A percentile compares a stretch with the other conserved stretches of the same genome.
Conservation (phyloP, 768 basidiomycete genomes). For the Auriscalpium vulgare region DNA sequence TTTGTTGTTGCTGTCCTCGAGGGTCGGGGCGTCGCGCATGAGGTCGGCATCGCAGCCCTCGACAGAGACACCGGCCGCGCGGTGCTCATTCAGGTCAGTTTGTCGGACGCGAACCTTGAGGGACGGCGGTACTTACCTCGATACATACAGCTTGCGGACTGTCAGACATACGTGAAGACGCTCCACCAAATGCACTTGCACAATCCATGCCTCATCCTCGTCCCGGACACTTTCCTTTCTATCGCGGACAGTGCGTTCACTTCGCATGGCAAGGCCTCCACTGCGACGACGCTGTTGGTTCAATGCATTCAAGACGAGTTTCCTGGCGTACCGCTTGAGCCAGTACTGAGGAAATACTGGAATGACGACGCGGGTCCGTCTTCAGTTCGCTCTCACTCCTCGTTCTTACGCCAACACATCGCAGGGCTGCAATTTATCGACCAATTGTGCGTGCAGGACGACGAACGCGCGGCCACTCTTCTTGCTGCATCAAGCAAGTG, state of each 20-base stretch:
- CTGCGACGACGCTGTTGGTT: constrained; percentile 54
- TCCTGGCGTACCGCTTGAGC: constrained; percentile 55
- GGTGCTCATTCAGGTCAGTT: constrained; percentile 66
- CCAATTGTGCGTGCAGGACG: constrained; percentile 72
- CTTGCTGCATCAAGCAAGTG: constrained; percentile 77
- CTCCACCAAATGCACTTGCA: constrained; percentile 81
- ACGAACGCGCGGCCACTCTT: constrained; percentile 73
- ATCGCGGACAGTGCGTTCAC: constrained; percentile 40
- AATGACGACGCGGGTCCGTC: constrained; percentile 49
- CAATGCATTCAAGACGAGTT: constrained; percentile 71
- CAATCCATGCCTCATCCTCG: constrained; percentile 58
- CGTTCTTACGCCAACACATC: background rate
- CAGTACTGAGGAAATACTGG: constrained; percentile 77
- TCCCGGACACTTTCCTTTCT: constrained; percentile 77
- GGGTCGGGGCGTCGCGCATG: constrained; percentile 69
- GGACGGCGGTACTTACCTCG: no score
- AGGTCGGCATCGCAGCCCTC: constrained; percentile 85
- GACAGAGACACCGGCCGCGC: constrained; percentile 72
- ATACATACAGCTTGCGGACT: constrained; percentile 61
- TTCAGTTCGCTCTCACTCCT: background rate
- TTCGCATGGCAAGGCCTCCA: constrained; percentile 35
- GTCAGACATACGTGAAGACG: constrained; percentile 84
- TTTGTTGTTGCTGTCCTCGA: constrained; percentile 68
- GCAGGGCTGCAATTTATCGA: constrained; percentile 72
- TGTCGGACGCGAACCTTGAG: background rate